A percentile compares a stretch with the other conserved stretches of the same genome.
phyloP scores from a whole-genome alignment of 164 flowering plant species.

The Taxillus chinensis region DNA sequence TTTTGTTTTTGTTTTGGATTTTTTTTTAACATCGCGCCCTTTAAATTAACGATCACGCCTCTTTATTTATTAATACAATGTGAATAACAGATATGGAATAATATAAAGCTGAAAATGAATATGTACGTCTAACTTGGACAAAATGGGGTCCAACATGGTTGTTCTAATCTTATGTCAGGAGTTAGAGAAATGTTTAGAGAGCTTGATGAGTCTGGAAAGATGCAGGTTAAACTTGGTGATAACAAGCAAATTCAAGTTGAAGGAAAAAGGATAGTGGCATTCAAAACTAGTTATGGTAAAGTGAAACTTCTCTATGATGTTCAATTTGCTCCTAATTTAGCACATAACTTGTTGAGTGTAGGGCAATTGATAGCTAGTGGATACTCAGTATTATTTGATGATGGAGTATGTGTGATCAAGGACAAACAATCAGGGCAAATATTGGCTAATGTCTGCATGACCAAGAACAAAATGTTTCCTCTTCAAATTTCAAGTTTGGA shows the following conservation, averaged over 20 bases:
- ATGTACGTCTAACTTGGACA: no score
- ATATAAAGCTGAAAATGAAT: no score
- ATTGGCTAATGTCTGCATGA: neutral
- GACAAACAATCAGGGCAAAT: neutral
- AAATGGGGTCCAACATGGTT: no score
- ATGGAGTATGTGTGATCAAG: neutral
- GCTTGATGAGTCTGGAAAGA: neutral
- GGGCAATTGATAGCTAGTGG: neutral
- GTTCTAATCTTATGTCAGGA: neutral
- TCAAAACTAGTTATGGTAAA: neutral
- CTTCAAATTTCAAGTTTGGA: neutral
- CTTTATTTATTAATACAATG: no score
- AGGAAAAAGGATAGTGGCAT: neutral
- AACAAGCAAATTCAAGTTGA: neutral
- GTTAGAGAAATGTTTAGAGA: neutral
- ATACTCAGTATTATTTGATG: neutral
- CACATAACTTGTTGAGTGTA: conserved; percentile 1
- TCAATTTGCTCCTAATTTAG: neutral
- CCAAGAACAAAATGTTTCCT: neutral
- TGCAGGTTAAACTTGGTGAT: neutral
- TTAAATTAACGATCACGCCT: no score
- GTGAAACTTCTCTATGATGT: conserved; percentile 2
- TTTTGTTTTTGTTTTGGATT: no score
- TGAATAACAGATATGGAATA: no score
- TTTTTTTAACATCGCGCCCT: no score